Evolutionary conservation across 2,329 filamentous ascomycete genomes (phyloP), one percentile per base, ranked within the genome.

Genomic region (Penicillium sp.): DNA sequence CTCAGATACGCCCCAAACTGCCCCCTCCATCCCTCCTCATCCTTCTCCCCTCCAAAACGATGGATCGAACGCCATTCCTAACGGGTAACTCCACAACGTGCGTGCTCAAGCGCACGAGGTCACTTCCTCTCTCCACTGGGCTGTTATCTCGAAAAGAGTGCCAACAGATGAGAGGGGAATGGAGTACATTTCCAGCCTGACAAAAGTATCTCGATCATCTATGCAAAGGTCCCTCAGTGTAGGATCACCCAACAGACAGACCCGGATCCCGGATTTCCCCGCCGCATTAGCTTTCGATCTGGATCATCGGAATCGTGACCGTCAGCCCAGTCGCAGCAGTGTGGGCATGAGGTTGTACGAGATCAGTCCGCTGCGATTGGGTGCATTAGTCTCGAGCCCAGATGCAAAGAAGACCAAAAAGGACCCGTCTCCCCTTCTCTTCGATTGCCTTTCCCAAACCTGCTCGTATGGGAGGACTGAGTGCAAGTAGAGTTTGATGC

Each of bases 271-370:
- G 65, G 53, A 30, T 59, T 64, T 58, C 63, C 62, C 66, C 66
- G 54, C 63, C 37, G 53, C 54, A 57, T 56, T 40, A 60, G 57
- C 56, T 69, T 70, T 63, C 64, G 68, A 70, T 69, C 65, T 68
- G 65, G 66, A 63, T 67, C 63, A 63, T 67, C 64, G 59, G 55
- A 69, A 70, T 65, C 62, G 60, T 60, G 63, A 65, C 68, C 60
- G 58, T 62, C 58, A 62, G 53, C 54, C 60, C 58, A 63, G 63
- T 65, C 63, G 60, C 58, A 60, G 61, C 50, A 42, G 35, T 58
- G 55, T 57, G 62, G 53, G 47, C 59, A 60, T 62, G 53, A 55
- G 50, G 61, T 63, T 60, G 61, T 56, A 61, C 59, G 59, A 50
- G 56, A 66, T 68, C 55, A 54, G 56, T 12, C 53, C 53, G 33